These are phyloP conservation scores for Potentilla sterilis DNA, from an alignment of 306 rosid species.

Conservation along the genomic window DNA sequence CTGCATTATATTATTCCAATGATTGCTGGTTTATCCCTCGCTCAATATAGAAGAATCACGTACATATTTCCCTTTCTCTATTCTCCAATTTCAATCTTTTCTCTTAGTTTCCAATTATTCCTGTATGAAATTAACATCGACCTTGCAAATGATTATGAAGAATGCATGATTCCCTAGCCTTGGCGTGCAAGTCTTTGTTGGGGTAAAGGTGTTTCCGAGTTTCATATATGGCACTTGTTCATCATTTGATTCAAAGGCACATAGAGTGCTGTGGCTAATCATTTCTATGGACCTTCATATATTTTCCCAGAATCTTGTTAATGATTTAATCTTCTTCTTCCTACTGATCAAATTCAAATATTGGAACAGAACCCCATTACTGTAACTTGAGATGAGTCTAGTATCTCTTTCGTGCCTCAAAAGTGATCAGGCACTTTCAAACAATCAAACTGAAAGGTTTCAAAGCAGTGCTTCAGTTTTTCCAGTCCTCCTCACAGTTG, in stretches of 20 bases:
- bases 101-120: conserved; percentile 25
- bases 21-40: conserved; percentile 39
- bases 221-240: conserved; percentile 5
- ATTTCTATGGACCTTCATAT: neutral
- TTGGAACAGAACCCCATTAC: neutral
- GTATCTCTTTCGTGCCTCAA: neutral
- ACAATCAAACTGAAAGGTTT: conserved; percentile 1
- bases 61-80: neutral
- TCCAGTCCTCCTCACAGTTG: conserved; percentile 17
- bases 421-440: conserved; percentile 13
- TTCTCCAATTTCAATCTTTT: neutral
- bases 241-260: neutral
- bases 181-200: conserved; percentile 52
- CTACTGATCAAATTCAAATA: neutral
- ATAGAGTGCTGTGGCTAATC: neutral
- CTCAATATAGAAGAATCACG: conserved; percentile 28
- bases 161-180: conserved; percentile 40
- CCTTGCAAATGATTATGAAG: conserved; percentile 35
- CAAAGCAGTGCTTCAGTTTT: neutral
- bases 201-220: conserved; percentile 15
- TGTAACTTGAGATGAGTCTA: neutral
- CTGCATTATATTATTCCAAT: conserved; percentile 45
- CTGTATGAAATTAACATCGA: conserved; percentile 19
- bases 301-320: neutral
- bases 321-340: neutral